Percentiles rank a stretch among this genome's conserved stretches.
Evolutionary conservation across 139 green algal species (phyloP).

Genomic region (Chlorella vulgaris): DNA sequence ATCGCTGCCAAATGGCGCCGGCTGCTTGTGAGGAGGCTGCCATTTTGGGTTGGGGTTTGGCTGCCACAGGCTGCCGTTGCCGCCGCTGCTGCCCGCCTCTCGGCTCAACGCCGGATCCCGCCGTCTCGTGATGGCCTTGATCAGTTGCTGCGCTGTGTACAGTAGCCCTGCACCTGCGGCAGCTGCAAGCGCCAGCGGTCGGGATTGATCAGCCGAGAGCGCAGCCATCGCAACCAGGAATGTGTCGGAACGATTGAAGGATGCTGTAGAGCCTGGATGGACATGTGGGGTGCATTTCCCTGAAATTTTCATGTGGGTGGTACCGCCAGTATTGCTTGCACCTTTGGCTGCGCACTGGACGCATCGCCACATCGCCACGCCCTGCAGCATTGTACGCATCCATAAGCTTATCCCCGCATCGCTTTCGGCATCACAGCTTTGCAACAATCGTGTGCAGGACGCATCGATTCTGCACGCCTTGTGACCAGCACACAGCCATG

Average conservation of each 20-base stretch:
- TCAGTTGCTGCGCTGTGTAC: not conserved
- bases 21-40: constrained; percentile 20
- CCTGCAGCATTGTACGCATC: not conserved
- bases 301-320: no score
- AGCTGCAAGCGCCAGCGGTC: not conserved
- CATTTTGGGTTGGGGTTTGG: constrained; percentile 30
- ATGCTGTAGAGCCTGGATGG: no score
- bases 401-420: not conserved
- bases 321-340: no score
- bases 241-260: no score
- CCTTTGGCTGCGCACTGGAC: no score
- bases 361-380: no score
- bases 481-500: no score
- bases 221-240: no score
- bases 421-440: no score
- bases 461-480: no score
- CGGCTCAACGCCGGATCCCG: not conserved
- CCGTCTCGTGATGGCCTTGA: not conserved
- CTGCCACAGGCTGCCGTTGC: not conserved
- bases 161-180: not conserved
- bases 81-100: not conserved
- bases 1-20: constrained; percentile 6
- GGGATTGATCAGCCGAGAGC: not conserved
- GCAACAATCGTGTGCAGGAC: no score
- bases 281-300: no score